Evolutionary conservation across 169 alveolate genomes (phyloP), one percentile per base, ranked within the genome.

Genomic region (Plasmodium berghei): DNA sequence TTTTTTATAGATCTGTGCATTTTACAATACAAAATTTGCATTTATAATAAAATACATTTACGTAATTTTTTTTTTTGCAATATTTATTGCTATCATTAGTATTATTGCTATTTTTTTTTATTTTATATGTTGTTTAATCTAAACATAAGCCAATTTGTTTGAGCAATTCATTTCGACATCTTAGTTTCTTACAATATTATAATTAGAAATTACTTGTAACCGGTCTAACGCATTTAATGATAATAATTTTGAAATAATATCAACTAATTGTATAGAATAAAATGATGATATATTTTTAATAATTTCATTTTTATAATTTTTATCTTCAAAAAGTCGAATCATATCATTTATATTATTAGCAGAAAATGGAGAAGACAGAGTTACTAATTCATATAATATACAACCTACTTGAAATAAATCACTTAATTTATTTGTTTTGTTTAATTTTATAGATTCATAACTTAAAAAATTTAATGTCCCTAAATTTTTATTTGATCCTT

Each of bases 321-420:
- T 71, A 83, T 83, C 85, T 16, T 71, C 91, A 83, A 71, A 71
- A 24, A 59, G 49, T n/a, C 72, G 62, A 61, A 72, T 83, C 85
- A 83, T 72, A 40, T 83, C 91, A 58, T 42, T 61, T 26, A 70
- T 55, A 34, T 56, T 42, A n/a, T 66, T 83, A 40, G 87, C 87
- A 58, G 72, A 58, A 77, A 92, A 92, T 10, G 93, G 93, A 46
- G 91, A 92, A 18, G 92, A 75, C 42, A 92, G 69, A 2, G 95
- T 92, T 16, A 88, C 73, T 87, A 92, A 73, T 67, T 92, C 95
- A 69, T 80, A 92, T 63, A 92, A 86, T 56, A 92, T 58, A 63
- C 95, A 92, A 22, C 95, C 95, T 0, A 87, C 91, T 70, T 91
- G 87, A 91, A 91, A 92, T 54, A 92, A 85, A 69, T 92, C 95